Evolutionary conservation across 2,329 filamentous ascomycete species (phyloP), one percentile per base, ranked within the genome.

Genomic region (Parastagonospora avenae): DNA sequence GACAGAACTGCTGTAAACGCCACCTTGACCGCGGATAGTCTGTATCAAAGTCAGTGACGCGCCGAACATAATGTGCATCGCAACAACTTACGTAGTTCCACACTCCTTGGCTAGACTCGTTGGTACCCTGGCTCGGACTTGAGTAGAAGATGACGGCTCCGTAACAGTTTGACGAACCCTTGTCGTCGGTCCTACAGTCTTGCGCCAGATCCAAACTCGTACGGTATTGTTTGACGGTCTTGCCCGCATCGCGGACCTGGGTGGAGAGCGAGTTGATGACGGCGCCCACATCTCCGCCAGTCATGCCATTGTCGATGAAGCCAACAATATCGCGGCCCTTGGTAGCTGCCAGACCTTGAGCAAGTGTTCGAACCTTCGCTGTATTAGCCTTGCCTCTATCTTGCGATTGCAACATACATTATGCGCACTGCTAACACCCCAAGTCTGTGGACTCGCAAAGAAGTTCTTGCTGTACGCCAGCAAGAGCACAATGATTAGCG

Each of bases 81-180:
- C 19, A 5, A 3, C 19, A 24, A 24, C 19, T 24, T 24, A 24
- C 19, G 16, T 66, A 65, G 48, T 67, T 64, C 64, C 63, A 67
- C 1, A 35, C 48, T 15, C 64, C 64, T 28, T 43, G 50, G 9
- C 42, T 19, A 12, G 54, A 62, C 5, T 38, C 30, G 15, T 51
- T 50, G 9, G 54, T 45, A 6, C 80, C 81, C 30, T 60, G 42
- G 14, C 35, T 60, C 2, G 63, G 62, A 24, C 60, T 63, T 1
- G 60, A 64, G 5, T 44, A 44, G 32, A 67, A 66, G 1, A 65
- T 48, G 1, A 64, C 47, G 24, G 52, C 60, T 4, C 57, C 63
- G 43, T 58, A 66, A 39, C 63, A 66, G 8, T 50, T 46, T 2
- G 62, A 52, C 7, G 31, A 15, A 3, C 54, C 59, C 24, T 49